Conservation (phyloP, 345 rosid genomes). For the Diplotaxis tenuifolia region DNA sequence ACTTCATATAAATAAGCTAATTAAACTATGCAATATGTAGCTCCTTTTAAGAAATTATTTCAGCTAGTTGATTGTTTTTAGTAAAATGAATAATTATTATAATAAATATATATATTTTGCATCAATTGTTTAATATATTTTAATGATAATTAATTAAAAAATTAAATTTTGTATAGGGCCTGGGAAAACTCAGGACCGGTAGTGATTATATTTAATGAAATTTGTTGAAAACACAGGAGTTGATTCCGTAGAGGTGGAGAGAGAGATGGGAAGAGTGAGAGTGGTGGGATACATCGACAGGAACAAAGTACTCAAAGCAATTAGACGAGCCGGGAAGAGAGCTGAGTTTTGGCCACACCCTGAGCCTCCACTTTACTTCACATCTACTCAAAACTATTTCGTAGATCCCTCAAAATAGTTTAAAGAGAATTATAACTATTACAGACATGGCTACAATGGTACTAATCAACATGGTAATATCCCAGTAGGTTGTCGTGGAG, state of each 20-base stretch:
- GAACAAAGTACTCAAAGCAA: conserved; percentile 77
- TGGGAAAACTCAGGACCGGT: too few species aligned
- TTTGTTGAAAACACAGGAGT: conserved; percentile 44
- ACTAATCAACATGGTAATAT: conserved; percentile 66
- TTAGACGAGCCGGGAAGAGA: conserved; percentile 84
- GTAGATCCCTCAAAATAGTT: conserved; percentile 75
- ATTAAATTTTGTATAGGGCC: too few species aligned
- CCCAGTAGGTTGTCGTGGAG: conserved; percentile 69
- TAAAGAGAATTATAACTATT: conserved; percentile 83
- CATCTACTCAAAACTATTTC: conserved; percentile 57
- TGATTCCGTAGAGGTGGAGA: conserved; percentile 76
- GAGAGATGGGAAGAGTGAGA: conserved; percentile 69
- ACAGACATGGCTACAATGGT: conserved; percentile 73
- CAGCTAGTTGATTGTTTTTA: too few species aligned
- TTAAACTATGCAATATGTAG: too few species aligned
- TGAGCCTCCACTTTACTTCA: conserved; percentile 77
- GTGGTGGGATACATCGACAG: conserved; percentile 87
- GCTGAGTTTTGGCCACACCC: conserved; percentile 98
- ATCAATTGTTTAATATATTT: too few species aligned
- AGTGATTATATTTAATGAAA: neutral
- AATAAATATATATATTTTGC: too few species aligned
- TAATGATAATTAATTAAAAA: too few species aligned
- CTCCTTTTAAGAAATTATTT: too few species aligned
- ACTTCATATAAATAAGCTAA: too few species aligned
- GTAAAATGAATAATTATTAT: too few species aligned